Evolutionary conservation across 2,329 filamentous ascomycete species (phyloP), one percentile per base, ranked within the genome.

Genomic region (Exophiala viscosa): DNA sequence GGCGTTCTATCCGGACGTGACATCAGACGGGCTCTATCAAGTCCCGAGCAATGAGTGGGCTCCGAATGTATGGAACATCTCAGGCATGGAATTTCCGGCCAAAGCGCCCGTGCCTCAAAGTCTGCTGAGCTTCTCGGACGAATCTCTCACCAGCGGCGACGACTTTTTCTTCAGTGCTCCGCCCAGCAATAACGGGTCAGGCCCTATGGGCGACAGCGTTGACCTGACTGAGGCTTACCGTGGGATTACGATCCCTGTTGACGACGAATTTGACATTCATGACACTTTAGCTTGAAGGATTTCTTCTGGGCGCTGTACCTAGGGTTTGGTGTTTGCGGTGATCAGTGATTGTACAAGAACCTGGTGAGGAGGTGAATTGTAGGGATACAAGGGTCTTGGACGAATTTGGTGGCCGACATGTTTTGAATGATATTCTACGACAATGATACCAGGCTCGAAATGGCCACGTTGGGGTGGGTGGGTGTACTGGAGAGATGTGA

Each of bases 91-190:
- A n/a, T 44, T 63, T 69, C 34, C 53, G 60, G 1, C 52, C 40
- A 50, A 66, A 55, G 55, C 66, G 56, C 45, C 68, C 60, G 48
- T 61, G 57, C 31, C 78, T 28, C 78, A 79, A 59, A 83, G 80
- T 55, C 78, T 82, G 3, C 66, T 82, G 28, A 82, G 80, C 65
- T 79, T 82, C 55, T 82, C 78, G 5, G 80, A 83, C 42, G 81
- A 83, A 64, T 82, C 79, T 52, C 61, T 82, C 52, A 81, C 76
- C 11, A 81, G 77, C 46, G 72, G 73, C 13, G 80, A 79, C 13
- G 76, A 79, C 2, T 73, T 74, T 18, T 32, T 63, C 20, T 64
- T 64, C 34, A 61, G 59, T 48, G 52, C 56, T 33, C 46, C 57
- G 7, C 50, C 57, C 14, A 61, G 60, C 33, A 49, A 63, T 43